phyloP scores from a whole-genome alignment of 148 eudicot genomes.

The Fallopia convolvulus region DNA sequence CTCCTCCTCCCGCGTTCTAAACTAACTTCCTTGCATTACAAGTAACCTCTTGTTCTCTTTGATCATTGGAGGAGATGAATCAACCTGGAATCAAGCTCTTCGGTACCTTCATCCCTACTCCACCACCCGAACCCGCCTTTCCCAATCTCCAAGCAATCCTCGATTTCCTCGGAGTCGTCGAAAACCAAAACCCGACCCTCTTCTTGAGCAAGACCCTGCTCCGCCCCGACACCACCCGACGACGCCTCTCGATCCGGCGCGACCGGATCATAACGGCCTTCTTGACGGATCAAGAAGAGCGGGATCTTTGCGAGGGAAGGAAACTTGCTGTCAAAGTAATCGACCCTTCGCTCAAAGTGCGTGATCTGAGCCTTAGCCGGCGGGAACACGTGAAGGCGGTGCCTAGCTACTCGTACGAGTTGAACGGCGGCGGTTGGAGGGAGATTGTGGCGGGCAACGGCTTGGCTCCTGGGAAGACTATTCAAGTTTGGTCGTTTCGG shows the following conservation, averaged over 20 bases:
- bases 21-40: neutral
- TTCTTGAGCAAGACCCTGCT: neutral
- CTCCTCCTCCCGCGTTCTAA: no score
- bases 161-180: neutral
- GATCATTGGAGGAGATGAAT: no score
- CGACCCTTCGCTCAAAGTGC: neutral
- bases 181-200: neutral
- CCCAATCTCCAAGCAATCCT: neutral
- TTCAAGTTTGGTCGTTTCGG: conserved; percentile 6
- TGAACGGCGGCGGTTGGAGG: neutral
- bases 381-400: neutral
- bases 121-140: neutral
- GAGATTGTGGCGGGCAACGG: neutral
- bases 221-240: neutral
- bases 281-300: neutral
- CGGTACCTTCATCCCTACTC: no score
- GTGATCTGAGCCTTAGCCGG: neutral
- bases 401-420: neutral
- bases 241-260: neutral
- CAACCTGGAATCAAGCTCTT: no score
- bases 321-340: neutral
- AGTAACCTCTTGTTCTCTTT: no score
- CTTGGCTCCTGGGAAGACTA: neutral
- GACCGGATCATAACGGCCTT: neutral
- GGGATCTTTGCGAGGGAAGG: neutral